A percentile compares a stretch with the other conserved stretches of the same genome.
phyloP scores from a whole-genome alignment of 176 grass and related monocot species.

The Triticum dicoccoides region DNA sequence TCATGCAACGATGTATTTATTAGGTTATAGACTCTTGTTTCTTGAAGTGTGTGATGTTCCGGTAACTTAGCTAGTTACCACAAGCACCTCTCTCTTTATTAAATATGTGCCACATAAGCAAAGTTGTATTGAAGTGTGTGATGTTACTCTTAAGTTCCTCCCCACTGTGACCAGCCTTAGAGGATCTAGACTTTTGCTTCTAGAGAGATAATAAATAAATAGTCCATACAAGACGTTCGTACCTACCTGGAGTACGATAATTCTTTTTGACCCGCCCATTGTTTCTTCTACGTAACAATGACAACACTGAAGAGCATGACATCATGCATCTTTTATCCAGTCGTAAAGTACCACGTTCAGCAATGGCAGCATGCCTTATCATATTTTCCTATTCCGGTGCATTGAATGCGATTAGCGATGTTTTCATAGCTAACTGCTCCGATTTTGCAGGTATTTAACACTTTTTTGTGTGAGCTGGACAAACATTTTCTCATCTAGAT shows the following conservation, averaged over 20 bases:
- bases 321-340: not conserved
- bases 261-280: not conserved
- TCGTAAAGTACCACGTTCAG: not conserved
- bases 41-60: too few species aligned
- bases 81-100: too few species aligned
- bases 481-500: too few species aligned
- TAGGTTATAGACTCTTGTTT: too few species aligned
- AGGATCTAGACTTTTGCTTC: conserved; percentile 3
- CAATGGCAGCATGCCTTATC: not conserved
- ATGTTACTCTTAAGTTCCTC: too few species aligned
- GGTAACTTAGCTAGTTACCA: too few species aligned
- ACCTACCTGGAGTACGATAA: not conserved
- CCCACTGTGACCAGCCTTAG: not conserved
- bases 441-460: too few species aligned
- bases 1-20: too few species aligned
- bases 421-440: too few species aligned
- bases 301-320: not conserved
- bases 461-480: too few species aligned
- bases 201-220: not conserved
- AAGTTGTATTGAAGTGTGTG: too few species aligned
- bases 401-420: not conserved
- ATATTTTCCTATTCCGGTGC: not conserved
- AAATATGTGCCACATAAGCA: too few species aligned
- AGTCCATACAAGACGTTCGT: not conserved
- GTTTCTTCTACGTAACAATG: not conserved